phyloP scores from a whole-genome alignment of 441 rosid species.

The Erodium moschatum region DNA sequence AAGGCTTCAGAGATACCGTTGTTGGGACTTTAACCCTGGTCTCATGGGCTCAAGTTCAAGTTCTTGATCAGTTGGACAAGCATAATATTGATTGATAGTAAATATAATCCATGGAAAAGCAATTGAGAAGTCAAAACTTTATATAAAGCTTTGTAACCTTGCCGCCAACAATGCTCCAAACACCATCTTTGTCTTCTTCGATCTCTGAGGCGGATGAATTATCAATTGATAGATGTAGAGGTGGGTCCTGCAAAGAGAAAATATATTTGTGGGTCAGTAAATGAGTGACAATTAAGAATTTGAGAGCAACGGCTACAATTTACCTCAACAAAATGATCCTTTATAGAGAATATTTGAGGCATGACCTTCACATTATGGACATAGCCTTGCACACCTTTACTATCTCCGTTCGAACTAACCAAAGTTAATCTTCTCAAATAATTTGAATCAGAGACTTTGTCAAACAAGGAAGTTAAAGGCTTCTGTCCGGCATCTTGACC shows the following conservation, averaged over 20 bases:
- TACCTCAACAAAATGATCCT: constrained; percentile 43
- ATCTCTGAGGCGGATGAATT: constrained; percentile 47
- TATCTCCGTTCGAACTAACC: constrained; percentile 30
- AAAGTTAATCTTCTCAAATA: constrained; percentile 32
- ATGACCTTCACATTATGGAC: constrained; percentile 38
- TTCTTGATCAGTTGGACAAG: no score
- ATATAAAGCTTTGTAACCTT: constrained; percentile 36
- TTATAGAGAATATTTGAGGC: constrained; percentile 31
- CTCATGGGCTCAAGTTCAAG: no score
- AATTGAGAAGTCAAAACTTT: not conserved
- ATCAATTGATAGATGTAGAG: constrained; percentile 45
- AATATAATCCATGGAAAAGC: not conserved
- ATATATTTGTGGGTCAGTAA: not conserved
- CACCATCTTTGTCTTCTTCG: constrained; percentile 49
- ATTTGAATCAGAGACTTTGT: constrained; percentile 23
- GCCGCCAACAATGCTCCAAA: constrained; percentile 70
- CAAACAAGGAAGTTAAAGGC: constrained; percentile 28
- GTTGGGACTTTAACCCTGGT: no score
- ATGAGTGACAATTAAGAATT: constrained; percentile 8
- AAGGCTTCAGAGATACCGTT: no score
- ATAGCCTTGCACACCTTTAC: constrained; percentile 42
- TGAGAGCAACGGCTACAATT: constrained; percentile 15
- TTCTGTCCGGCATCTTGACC: constrained; percentile 47
- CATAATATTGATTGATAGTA: not conserved
- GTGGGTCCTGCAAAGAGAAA: constrained; percentile 42